phyloP scores from a whole-genome alignment of 2,329 filamentous ascomycete species.

The Clarireedia sp. region DNA sequence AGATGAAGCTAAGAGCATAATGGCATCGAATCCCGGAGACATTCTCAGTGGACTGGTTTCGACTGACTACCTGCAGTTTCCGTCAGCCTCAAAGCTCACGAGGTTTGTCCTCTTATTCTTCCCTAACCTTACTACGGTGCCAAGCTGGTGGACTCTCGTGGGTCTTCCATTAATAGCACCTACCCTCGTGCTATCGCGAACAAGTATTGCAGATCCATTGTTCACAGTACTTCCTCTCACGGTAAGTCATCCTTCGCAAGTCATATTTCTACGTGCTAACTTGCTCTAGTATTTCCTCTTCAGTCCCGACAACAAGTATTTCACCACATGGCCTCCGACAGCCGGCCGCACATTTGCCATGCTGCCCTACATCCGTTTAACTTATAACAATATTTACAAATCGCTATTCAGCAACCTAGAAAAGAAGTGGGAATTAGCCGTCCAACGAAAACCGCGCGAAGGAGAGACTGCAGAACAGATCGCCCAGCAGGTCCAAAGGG shows the following conservation, averaged over 20 bases:
- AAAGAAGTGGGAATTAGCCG: slow-evolving; percentile 27
- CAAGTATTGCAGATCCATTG: slow-evolving; percentile 47
- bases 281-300: slow-evolving; percentile 23
- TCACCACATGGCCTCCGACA: slow-evolving; percentile 41
- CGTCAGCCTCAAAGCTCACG: not conserved
- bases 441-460: slow-evolving; percentile 28
- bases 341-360: slow-evolving; percentile 58
- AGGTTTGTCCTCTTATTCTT: slow-evolving; percentile 23
- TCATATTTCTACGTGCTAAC: slow-evolving; percentile 8
- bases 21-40: slow-evolving; percentile 6
- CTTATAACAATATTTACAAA: slow-evolving; percentile 55
- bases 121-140: slow-evolving; percentile 10
- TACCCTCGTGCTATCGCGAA: slow-evolving; percentile 59
- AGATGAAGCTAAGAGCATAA: slow-evolving; percentile 41
- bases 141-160: slow-evolving; percentile 29
- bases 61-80: not conserved
- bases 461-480: slow-evolving; percentile 29
- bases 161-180: slow-evolving; percentile 62
- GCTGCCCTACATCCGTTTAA: slow-evolving; percentile 55
- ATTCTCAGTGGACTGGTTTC: not conserved
- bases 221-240: slow-evolving; percentile 30
- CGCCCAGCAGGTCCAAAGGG: slow-evolving; percentile 28
- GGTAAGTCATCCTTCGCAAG: slow-evolving; percentile 17
- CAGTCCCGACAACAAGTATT: slow-evolving; percentile 14
- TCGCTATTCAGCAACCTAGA: slow-evolving; percentile 23